Evolutionary conservation across 2,329 filamentous ascomycete genomes (phyloP), one percentile per base, ranked within the genome.

Genomic region (Microsporum audouinii): DNA sequence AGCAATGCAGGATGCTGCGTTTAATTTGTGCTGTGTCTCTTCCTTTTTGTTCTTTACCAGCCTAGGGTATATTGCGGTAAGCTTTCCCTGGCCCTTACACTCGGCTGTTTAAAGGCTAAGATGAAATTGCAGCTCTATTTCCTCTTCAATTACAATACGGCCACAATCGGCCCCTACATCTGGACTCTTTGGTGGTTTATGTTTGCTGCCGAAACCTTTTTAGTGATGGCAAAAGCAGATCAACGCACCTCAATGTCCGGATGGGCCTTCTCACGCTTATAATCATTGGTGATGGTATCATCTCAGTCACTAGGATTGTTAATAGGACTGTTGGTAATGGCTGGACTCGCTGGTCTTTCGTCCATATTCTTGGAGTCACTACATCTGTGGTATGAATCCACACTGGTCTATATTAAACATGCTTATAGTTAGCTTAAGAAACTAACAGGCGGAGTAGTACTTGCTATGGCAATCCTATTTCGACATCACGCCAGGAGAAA

Each of bases 401-500:
- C 31, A 29, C n/a, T n/a, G 7, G 8, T 27, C 41, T 8, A 33
- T 29, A 29, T 5, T 27, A 38, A 14, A 1, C 17, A 23, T 5
- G n/a, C 34, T 38, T 2, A n/a, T 23, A 29, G 5, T 14, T 5
- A 39, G n/a, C 2, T 47, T 14, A 34, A 55, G 6, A 10, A 55
- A 4, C 33, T 60, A 36, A 45, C 27, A 51, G 43, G 57, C 6
- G 23, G 38, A 43, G 41, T 39, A 75, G 72, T 77, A 80, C 63
- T 80, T 87, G 60, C 77, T 87, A 65, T 87, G 83, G 81, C 83
- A 85, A 71, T 73, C 81, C 4, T 84, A 85, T 68, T 83, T 83
- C 58, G 79, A 84, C 62, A 78, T 84, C 36, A 81, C 76, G 70
- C 82, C 71, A 62, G 77, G 70, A 57, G 74, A 75, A 36, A 73